phyloP scores from a whole-genome alignment of 805 yeast species.

The Scheffersomyces stipitis region DNA sequence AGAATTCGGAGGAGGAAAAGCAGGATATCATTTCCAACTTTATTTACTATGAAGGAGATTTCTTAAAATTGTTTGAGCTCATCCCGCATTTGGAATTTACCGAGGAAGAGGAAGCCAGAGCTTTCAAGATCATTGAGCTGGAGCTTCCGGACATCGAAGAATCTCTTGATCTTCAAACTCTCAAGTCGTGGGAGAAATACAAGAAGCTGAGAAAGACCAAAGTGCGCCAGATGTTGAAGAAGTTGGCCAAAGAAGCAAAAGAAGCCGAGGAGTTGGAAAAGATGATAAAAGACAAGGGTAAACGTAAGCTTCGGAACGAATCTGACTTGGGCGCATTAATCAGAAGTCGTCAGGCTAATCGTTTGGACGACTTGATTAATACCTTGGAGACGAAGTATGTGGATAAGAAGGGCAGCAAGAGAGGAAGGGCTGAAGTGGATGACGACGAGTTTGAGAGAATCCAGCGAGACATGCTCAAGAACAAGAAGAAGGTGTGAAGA shows the following conservation, averaged over 20 bases:
- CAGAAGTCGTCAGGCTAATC: slow-evolving; percentile 43
- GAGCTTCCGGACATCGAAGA: slow-evolving; percentile 29
- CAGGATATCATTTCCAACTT: slow-evolving; percentile 64
- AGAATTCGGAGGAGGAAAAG: slow-evolving; percentile 56
- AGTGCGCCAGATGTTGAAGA: slow-evolving; percentile 48
- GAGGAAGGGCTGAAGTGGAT: slow-evolving; percentile 35
- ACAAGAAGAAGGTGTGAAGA: too few relatives aligned
- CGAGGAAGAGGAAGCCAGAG: slow-evolving; percentile 59
- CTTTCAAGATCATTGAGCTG: slow-evolving; percentile 48
- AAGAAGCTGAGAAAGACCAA: slow-evolving; percentile 46
- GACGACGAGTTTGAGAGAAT: slow-evolving; percentile 53
- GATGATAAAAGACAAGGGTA: slow-evolving; percentile 35
- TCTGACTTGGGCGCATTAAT: slow-evolving; percentile 49
- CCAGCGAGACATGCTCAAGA: slow-evolving; percentile 38
- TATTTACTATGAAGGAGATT: slow-evolving; percentile 62
- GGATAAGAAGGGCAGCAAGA: slow-evolving; percentile 34
- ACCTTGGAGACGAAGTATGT: slow-evolving; percentile 53
- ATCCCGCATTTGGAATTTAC: slow-evolving; percentile 74
- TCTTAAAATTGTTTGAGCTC: slow-evolving; percentile 65
- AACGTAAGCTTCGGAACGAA: slow-evolving; percentile 26
- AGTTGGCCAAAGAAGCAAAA: slow-evolving; percentile 61
- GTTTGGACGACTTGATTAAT: slow-evolving; percentile 47
- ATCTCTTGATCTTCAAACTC: slow-evolving; percentile 26
- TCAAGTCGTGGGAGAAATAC: slow-evolving; percentile 51
- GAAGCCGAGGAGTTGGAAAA: slow-evolving; percentile 55